Base-by-base conservation (phyloP, 495 filamentous ascomycete species). In the Amorphotheca resinae region DNA sequence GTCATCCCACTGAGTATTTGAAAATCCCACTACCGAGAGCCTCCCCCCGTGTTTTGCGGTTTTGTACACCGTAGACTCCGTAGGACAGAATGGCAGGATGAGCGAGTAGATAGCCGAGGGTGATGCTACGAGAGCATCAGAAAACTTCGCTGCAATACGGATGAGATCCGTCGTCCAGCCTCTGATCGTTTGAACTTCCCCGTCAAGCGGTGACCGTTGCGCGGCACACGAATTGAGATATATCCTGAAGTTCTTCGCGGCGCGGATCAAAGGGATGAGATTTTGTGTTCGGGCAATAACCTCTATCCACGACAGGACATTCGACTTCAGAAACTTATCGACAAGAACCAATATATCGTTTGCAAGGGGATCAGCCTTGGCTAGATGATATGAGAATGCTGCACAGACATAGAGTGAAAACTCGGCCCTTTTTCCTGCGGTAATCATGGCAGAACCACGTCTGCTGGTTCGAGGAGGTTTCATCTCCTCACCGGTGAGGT, bases 281-380 rank as follows among this genome's bases (percentile, higher is more conserved):
- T n/a, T n/a, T n/a, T n/a, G n/a, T n/a, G n/a, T n/a, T n/a, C n/a
- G n/a, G n/a, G n/a, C n/a, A n/a, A n/a, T n/a, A n/a, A n/a, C n/a
- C 45, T 67, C 63, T 4, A 67, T 61, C 64, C 64, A 67, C 1
- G 56, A 52, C 0, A 64, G 40, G 7, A 60, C 47, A 46, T 61
- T 64, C 1, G 32, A 32, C 22, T 53, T 40, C 5, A 66, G 49
- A 40, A 67, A 65, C 20, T 41, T 38, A 21, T 46, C 33, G 6
- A 65, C 33, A 9, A 41, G 23, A 1, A 42, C 8, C 2, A 58
- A 53, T 16, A 46, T 25, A 12, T 42, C 43, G 14, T 45, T 26
- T 26, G 31, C 18, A 22, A 15, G 25, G 6, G 46, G 18, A 11
- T 48, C 49, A 3, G 47, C 33, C 32, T 51, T 41, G 7, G 34